A percentile compares a stretch with the other conserved stretches of the same genome.
Evolutionary conservation across 805 yeast genomes (phyloP).

Genomic region (Sungouiozyma ichnusensis): DNA sequence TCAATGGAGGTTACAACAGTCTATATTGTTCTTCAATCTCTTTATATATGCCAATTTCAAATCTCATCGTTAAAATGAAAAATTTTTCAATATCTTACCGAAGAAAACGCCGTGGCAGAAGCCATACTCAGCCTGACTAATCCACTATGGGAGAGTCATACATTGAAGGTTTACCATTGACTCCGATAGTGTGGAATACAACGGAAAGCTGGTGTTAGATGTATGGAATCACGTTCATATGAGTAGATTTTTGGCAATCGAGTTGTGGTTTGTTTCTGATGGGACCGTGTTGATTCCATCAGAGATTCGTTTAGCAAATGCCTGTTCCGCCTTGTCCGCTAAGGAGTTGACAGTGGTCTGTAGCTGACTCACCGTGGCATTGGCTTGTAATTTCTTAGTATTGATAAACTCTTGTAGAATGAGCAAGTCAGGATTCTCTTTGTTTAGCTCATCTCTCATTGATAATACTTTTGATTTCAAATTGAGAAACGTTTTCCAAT

Average conservation of each 20-base stretch:
- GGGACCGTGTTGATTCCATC: not conserved
- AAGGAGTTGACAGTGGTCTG: not conserved
- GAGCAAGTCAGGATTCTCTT: not conserved
- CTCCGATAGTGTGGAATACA: no score
- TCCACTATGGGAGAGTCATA: no score
- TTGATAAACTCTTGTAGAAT: not conserved
- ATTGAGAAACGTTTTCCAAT: conserved; percentile 49
- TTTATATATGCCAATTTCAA: not conserved
- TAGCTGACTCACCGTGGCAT: not conserved
- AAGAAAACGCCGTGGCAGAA: not conserved
- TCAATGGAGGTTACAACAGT: no score
- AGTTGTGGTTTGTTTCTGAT: not conserved
- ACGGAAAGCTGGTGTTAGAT: no score
- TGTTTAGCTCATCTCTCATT: conserved; percentile 35
- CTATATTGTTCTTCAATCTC: not conserved
- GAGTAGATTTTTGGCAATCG: not conserved
- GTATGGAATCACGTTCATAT: no score
- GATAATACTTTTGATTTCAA: conserved; percentile 44
- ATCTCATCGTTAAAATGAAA: not conserved
- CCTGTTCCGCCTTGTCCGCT: not conserved
- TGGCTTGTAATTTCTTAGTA: not conserved
- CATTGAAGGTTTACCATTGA: no score
- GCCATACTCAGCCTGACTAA: no score
- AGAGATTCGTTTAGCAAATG: not conserved
- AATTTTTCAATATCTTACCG: not conserved